Evolutionary conservation across 2,329 filamentous ascomycete species (phyloP).

Genomic region (Calycina marina): DNA sequence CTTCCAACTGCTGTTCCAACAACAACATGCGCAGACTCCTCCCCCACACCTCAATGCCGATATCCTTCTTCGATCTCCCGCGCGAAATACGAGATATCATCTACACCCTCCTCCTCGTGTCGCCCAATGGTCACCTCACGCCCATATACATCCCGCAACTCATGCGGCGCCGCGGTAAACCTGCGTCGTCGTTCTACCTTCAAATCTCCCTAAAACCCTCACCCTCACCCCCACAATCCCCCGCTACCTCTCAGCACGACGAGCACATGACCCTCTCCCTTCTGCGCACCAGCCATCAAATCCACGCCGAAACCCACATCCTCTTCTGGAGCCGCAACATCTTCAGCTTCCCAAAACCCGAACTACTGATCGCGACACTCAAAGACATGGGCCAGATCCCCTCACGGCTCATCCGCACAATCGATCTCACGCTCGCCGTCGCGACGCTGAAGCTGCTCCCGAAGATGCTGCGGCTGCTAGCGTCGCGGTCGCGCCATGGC

Average conservation of each 20-base stretch:
- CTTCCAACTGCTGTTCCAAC: too few relatives aligned
- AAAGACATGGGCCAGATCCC: conserved; percentile 7
- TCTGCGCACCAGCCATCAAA: neutral
- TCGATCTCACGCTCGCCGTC: neutral
- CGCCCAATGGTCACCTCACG: conserved; percentile 1
- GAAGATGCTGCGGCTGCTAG: neutral
- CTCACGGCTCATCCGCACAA: neutral
- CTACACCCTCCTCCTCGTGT: conserved; percentile 4
- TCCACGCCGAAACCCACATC: neutral
- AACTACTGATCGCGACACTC: conserved; percentile 1
- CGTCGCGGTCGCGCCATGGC: neutral
- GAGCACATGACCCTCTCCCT: neutral
- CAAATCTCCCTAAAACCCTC: neutral
- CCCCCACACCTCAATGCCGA: conserved; percentile 7
- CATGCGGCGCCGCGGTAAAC: too few relatives aligned
- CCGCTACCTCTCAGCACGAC: too few relatives aligned
- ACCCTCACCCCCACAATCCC: neutral
- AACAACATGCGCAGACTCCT: too few relatives aligned
- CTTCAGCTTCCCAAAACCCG: neutral
- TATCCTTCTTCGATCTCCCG: conserved; percentile 6
- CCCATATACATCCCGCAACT: neutral
- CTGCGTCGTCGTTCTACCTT: neutral
- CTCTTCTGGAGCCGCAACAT: neutral
- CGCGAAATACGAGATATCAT: conserved; percentile 10
- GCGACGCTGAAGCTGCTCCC: neutral